Base-by-base conservation (phyloP, 306 rosid species). In the Neltuma alba region DNA sequence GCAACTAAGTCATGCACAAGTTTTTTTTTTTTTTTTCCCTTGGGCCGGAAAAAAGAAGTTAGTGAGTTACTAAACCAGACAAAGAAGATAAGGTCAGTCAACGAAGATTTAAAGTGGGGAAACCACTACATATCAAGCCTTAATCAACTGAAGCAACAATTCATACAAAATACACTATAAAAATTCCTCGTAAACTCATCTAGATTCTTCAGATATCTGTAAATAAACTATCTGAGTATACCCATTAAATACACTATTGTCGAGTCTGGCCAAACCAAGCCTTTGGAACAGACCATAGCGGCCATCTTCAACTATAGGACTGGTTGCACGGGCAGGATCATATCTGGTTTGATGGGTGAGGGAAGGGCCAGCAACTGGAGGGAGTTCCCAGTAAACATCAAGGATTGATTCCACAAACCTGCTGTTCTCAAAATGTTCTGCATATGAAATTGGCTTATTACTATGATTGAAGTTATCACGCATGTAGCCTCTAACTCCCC, bases 331-430 rank as follows among this genome's bases (percentile, higher is more conserved):
- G 78, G 97, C 99, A 27, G 99, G 99, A 85, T 96, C 99, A 65
- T 93, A 96, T 78, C 99, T 88, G 62, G 94, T 88, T 81, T 96
- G 99, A 86, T 96, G 99, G 23, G 99, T 96, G 74, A 96, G 92
- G 52, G 99, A 96, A 55, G 99, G 99, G 34, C 99, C 99, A 13
- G 99, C 99, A 63, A 87, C 96, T 0, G 99, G 99, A 82, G 99
- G 96, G 57, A 96, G 93, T 87, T 96, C 98, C 99, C 99, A 96
- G 82, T 93, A 96, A 76, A 96, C 92, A 75, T 96, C 98, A 38
- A 96, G 99, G 82, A 96, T 87, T 44, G 99, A 93, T 83, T 96
- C 98, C 75, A 96, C 33, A 83, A 74, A 88, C 38, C 96, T 88
- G 85, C 99, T 96, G 80, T 93, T 96, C 87, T 91, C 88, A 78